Evolutionary conservation across 73 alveolate species (phyloP).

Genomic region (Paramecium pentaurelia): DNA sequence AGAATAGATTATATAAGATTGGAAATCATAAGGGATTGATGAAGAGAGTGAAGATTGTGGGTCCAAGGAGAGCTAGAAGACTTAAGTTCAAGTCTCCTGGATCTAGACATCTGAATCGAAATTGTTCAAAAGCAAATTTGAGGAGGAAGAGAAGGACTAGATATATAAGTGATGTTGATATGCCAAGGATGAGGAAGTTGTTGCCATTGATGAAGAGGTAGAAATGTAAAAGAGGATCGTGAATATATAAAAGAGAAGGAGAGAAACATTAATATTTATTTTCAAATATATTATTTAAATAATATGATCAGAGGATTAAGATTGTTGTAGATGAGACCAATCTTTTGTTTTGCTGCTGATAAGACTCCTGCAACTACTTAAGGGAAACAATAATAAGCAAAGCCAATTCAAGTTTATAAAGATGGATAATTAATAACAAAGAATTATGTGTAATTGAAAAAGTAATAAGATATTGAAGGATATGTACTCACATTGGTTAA

Average conservation of each 20-base stretch:
- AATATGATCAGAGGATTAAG: conserved; percentile 32
- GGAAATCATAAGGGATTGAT: conserved; percentile 13
- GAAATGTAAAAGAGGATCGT: not conserved
- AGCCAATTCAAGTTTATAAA: conserved; percentile 24
- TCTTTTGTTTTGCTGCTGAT: not conserved
- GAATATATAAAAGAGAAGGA: not conserved
- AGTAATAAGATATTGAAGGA: conserved; percentile 71
- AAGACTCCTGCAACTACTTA: not conserved
- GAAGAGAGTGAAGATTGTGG: conserved; percentile 23
- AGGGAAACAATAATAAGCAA: not conserved
- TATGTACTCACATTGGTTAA: conserved; percentile 68
- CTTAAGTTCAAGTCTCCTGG: conserved; percentile 6
- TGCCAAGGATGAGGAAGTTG: conserved; percentile 33
- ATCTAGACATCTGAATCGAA: conserved; percentile 17
- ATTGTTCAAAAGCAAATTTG: not conserved
- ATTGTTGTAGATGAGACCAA: not conserved
- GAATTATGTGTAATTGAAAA: conserved; percentile 64
- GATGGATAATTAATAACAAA: conserved; percentile 57
- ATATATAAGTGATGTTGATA: conserved; percentile 31
- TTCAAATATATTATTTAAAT: conserved; percentile 1
- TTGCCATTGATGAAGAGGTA: conserved; percentile 2
- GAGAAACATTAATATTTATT: not conserved
- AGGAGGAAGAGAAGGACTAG: not conserved
- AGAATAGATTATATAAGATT: not conserved
- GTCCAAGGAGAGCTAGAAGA: conserved; percentile 16